phyloP scores from a whole-genome alignment of 805 yeast species.

The Yarrowia phangngaensis region DNA sequence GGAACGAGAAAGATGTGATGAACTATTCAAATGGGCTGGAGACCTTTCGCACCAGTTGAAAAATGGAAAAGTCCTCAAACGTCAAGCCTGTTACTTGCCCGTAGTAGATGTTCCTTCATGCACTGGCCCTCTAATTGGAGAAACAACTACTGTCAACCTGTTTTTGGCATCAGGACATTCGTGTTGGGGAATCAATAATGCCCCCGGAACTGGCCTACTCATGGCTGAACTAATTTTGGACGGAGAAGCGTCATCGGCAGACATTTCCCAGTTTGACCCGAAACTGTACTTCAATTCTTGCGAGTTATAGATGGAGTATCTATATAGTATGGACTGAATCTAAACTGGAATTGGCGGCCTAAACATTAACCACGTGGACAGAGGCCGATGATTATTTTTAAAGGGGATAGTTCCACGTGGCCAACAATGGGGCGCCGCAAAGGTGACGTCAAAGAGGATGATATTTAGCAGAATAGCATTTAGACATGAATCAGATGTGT shows the following conservation, averaged over 20 bases:
- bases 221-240: slow-evolving; percentile 84
- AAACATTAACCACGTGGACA: too few relatives aligned
- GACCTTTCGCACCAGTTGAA: slow-evolving; percentile 65
- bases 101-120: slow-evolving; percentile 89
- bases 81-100: slow-evolving; percentile 95
- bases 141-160: slow-evolving; percentile 77
- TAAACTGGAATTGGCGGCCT: too few relatives aligned
- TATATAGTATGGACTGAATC: too few relatives aligned
- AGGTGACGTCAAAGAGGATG: too few relatives aligned
- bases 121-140: slow-evolving; percentile 92
- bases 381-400: too few relatives aligned
- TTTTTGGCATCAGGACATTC: slow-evolving; percentile 90
- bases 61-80: slow-evolving; percentile 68
- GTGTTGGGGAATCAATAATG: slow-evolving; percentile 98
- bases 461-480: too few relatives aligned
- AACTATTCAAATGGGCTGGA: slow-evolving; percentile 75
- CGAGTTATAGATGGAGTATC: too few relatives aligned
- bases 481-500: too few relatives aligned
- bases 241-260: slow-evolving; percentile 74
- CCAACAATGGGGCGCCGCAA: too few relatives aligned
- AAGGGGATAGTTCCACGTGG: too few relatives aligned
- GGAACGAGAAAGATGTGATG: slow-evolving; percentile 81
- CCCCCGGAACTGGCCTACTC: slow-evolving; percentile 93
- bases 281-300: slow-evolving; percentile 62
- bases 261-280: slow-evolving; percentile 80